phyloP scores from a whole-genome alignment of 768 basidiomycete genomes.

The Mycena belliarum region DNA sequence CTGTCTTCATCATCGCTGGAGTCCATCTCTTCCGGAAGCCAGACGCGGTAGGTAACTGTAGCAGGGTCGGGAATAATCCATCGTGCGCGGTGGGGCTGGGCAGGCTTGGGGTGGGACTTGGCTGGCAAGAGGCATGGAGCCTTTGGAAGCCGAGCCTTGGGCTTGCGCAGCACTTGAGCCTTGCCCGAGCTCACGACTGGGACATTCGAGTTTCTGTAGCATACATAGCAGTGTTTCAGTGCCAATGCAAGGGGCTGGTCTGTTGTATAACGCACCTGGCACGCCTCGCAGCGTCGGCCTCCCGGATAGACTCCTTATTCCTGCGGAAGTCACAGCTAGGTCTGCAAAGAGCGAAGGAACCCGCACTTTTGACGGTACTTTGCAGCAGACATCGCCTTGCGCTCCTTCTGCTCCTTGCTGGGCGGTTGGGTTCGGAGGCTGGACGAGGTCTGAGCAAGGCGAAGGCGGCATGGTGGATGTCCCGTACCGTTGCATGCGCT shows the following conservation, averaged over 20 bases:
- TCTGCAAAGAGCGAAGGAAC: not conserved
- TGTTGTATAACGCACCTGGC: not conserved
- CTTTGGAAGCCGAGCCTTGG: no score
- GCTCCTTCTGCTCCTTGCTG: not conserved
- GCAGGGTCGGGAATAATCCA: not conserved
- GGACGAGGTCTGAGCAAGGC: no score
- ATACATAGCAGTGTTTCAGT: no score
- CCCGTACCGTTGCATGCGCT: not conserved
- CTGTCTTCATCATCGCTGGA: not conserved
- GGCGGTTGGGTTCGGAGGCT: not conserved
- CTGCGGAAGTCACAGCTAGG: not conserved
- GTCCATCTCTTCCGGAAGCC: not conserved
- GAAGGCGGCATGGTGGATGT: no score
- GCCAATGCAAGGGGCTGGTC: not conserved
- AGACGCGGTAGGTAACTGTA: not conserved
- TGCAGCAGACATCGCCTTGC: not conserved
- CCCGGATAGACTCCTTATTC: not conserved
- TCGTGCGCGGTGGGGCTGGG: not conserved
- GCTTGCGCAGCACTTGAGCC: no score
- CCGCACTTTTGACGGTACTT: not conserved
- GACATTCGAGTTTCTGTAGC: no score
- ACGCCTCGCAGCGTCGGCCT: not conserved
- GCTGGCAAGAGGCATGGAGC: no score
- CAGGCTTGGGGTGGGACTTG: not conserved
- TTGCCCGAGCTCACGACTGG: no score